These are phyloP conservation scores for Malassezia globosa DNA, from an alignment of 1,284 basidiomycete species.

Conservation along the genomic window DNA sequence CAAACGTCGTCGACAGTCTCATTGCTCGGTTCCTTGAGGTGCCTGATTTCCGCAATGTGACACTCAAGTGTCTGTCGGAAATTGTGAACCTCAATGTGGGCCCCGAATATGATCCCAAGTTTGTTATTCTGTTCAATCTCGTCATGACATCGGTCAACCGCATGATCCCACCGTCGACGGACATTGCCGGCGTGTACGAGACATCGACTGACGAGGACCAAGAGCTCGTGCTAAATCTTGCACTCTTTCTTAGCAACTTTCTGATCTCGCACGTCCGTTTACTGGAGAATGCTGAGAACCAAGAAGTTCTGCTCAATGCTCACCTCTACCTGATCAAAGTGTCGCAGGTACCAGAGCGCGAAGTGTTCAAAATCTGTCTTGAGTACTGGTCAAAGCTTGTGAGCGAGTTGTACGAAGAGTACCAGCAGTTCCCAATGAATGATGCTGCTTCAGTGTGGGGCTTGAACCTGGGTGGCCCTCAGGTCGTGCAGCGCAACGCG, in stretches of 20 bases:
- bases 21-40: conserved; percentile 87
- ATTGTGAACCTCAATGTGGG: conserved; percentile 74
- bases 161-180: conserved; percentile 57
- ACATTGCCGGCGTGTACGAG: conserved; percentile 78
- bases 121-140: conserved; percentile 85
- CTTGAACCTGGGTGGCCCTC: conserved; percentile 54
- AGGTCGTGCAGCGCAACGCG: conserved; percentile 20
- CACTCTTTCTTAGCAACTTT: conserved; percentile 94
- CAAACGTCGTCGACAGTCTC: conserved; percentile 87
- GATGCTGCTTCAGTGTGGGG: conserved; percentile 90
- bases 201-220: conserved; percentile 85
- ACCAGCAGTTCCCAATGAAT: conserved; percentile 78
- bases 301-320: conserved; percentile 67
- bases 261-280: conserved; percentile 70
- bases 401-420: conserved; percentile 87
- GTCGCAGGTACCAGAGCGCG: conserved; percentile 92
- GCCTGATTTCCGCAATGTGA: conserved; percentile 92
- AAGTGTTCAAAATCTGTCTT: conserved; percentile 97
- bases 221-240: conserved; percentile 91
- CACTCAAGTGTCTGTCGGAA: conserved; percentile 94
- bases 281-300: conserved; percentile 81
- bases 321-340: conserved; percentile 99
- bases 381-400: conserved; percentile 99
- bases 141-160: conserved; percentile 47
- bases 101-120: conserved; percentile 97